Percentiles rank a stretch among this genome's conserved stretches.
phyloP scores from a whole-genome alignment of 805 yeast genomes.

The Diddensiella caesifluorescens region DNA sequence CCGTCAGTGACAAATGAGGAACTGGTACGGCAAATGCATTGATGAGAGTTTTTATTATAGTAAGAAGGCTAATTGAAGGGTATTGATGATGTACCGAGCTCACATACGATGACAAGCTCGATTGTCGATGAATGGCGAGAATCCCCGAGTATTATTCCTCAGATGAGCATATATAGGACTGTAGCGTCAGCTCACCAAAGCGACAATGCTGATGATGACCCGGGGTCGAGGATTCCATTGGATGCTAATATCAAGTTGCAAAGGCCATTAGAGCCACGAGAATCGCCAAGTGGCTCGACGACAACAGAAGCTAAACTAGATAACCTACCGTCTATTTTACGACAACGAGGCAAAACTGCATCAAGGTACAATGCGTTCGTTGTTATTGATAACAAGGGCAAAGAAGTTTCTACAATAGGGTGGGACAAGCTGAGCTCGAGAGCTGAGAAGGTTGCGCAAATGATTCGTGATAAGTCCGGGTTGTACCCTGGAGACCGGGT shows the following conservation, averaged over 20 bases:
- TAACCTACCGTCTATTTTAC: constrained; percentile 63
- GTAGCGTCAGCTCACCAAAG: constrained; percentile 15
- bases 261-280: constrained; percentile 60
- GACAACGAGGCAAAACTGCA: constrained; percentile 64
- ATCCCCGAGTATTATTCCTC: not conserved
- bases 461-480: constrained; percentile 65
- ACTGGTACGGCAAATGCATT: too few species aligned
- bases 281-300: constrained; percentile 33
- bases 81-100: not conserved
- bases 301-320: constrained; percentile 40
- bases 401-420: constrained; percentile 65
- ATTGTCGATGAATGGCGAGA: constrained; percentile 2
- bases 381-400: constrained; percentile 72
- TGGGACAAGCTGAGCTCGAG: constrained; percentile 86
- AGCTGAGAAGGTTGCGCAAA: constrained; percentile 85
- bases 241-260: constrained; percentile 36
- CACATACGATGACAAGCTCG: constrained; percentile 5
- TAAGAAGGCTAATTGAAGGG: too few species aligned
- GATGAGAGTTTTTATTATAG: too few species aligned
- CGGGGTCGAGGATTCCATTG: constrained; percentile 6
- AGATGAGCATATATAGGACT: constrained; percentile 10
- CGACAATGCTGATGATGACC: too few species aligned
- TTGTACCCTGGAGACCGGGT: constrained; percentile 80
- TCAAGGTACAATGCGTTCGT: constrained; percentile 66
- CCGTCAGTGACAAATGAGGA: constrained; percentile 1